These are phyloP conservation scores for Cladochytrium replicatum DNA, from an alignment of 192 early-diverging fungal genomes.

Conservation along the genomic window DNA sequence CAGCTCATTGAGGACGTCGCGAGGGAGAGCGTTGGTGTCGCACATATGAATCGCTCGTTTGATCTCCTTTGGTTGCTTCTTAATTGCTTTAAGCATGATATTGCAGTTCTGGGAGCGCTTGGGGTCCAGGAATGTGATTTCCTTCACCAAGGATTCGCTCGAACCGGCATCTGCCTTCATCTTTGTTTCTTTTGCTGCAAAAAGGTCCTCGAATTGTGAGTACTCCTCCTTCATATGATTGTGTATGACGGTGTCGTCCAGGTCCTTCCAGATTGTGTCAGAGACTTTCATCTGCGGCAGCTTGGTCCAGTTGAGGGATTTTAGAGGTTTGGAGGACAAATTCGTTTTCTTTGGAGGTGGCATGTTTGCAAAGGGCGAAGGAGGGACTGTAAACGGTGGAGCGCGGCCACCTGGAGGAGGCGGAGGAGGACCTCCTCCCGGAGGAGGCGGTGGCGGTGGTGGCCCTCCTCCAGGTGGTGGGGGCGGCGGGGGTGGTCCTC, in stretches of 20 bases:
- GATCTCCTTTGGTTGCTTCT: slow-evolving; percentile 26
- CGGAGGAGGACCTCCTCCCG: slow-evolving; percentile 18
- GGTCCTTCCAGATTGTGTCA: slow-evolving; percentile 33
- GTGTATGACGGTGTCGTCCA: slow-evolving; percentile 37
- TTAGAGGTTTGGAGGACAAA: slow-evolving; percentile 37
- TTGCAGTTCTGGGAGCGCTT: slow-evolving; percentile 35
- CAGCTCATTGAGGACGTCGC: slow-evolving; percentile 26
- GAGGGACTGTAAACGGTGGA: background rate
- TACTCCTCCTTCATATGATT: slow-evolving; percentile 21
- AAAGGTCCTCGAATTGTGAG: slow-evolving; percentile 41
- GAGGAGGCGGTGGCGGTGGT: slow-evolving; percentile 24
- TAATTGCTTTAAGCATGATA: slow-evolving; percentile 38
- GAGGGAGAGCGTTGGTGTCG: slow-evolving; percentile 20
- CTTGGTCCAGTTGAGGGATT: slow-evolving; percentile 49
- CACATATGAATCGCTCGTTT: slow-evolving; percentile 23
- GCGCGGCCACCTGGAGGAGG: slow-evolving; percentile 9
- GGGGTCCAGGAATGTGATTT: slow-evolving; percentile 38
- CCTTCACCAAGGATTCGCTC: too few species aligned
- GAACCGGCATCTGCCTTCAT: slow-evolving; percentile 8
- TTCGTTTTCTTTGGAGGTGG: slow-evolving; percentile 31
- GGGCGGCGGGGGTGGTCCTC: slow-evolving; percentile 18
- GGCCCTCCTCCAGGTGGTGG: slow-evolving; percentile 14
- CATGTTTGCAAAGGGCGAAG: background rate
- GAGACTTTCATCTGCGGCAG: slow-evolving; percentile 33
- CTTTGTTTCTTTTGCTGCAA: slow-evolving; percentile 34